phyloP scores from a whole-genome alignment of 176 grass and related monocot genomes.

The Oryza longistaminata region DNA sequence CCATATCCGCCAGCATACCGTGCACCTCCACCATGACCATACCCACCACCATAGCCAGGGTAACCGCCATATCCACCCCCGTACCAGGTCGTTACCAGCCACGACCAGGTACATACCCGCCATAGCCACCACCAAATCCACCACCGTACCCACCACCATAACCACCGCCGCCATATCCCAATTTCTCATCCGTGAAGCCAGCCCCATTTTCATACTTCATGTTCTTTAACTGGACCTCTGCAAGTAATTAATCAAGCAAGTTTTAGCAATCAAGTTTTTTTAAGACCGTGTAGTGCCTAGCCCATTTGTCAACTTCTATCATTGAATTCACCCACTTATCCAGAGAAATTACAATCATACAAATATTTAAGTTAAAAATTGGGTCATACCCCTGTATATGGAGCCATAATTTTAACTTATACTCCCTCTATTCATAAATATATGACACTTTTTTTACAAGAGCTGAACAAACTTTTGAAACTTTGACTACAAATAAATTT shows the following conservation, averaged over 20 bases:
- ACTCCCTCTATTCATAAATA: not conserved
- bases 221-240: not conserved
- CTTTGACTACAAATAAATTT: too few relatives aligned
- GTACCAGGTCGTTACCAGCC: not conserved
- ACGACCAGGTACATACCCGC: not conserved
- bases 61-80: slow-evolving; percentile 10
- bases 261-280: not conserved
- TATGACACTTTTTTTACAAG: not conserved
- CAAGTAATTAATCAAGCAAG: not conserved
- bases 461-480: too few relatives aligned
- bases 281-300: not conserved
- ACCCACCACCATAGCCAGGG: not conserved
- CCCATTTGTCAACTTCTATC: not conserved
- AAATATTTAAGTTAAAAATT: not conserved
- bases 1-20: too few relatives aligned
- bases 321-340: not conserved
- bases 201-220: not conserved
- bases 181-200: not conserved
- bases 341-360: too few relatives aligned
- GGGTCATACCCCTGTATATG: not conserved
- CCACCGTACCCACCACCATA: not conserved
- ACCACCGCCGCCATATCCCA: not conserved
- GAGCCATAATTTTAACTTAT: not conserved
- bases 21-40: not conserved
- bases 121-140: not conserved